A percentile compares a stretch with the other conserved stretches of the same genome.
Conservation (phyloP, 495 filamentous ascomycete species). For the Cercophora newfieldiana region DNA sequence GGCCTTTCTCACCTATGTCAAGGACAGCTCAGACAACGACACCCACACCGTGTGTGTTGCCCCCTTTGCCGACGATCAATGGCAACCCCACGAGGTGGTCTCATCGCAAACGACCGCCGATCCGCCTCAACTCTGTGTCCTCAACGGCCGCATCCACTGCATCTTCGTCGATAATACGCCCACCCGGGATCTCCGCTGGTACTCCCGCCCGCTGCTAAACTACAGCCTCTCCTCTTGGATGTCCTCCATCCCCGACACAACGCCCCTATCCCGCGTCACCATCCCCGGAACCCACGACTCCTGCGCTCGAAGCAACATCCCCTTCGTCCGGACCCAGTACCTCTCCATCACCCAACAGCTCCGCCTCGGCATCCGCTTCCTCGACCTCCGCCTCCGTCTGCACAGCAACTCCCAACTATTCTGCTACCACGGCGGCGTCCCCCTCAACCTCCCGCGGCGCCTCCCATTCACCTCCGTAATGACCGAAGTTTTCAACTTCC, state of each 20-base stretch:
- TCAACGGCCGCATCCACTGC: conserved; percentile 36
- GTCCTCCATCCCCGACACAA: conserved; percentile 64
- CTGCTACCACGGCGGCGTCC: conserved; percentile 41
- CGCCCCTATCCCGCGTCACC: conserved; percentile 70
- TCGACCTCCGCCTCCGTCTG: conserved; percentile 76
- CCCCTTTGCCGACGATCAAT: conserved; percentile 26
- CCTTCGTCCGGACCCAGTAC: conserved; percentile 86
- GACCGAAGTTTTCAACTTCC: conserved; percentile 65
- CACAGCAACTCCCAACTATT: conserved; percentile 68
- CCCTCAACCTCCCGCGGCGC: conserved; percentile 34
- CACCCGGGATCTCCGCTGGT: conserved; percentile 31
- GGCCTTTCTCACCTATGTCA: conserved; percentile 32
- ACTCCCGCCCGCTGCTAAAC: conserved; percentile 28
- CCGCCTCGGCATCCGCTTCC: conserved; percentile 82
- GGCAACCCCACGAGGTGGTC: conserved; percentile 29
- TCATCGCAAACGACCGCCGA: conserved; percentile 23
- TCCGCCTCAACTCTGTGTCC: conserved; percentile 33
- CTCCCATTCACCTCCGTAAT: conserved; percentile 74
- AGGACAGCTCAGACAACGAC: conserved; percentile 19
- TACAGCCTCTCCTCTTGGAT: conserved; percentile 73
- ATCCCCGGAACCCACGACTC: conserved; percentile 94
- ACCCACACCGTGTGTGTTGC: conserved; percentile 27
- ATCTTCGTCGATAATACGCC: conserved; percentile 32
- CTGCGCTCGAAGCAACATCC: conserved; percentile 66
- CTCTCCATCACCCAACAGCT: conserved; percentile 72